These are phyloP conservation scores for Coriolopsis trogii DNA, from an alignment of 1,284 basidiomycete genomes.

Conservation along the genomic window DNA sequence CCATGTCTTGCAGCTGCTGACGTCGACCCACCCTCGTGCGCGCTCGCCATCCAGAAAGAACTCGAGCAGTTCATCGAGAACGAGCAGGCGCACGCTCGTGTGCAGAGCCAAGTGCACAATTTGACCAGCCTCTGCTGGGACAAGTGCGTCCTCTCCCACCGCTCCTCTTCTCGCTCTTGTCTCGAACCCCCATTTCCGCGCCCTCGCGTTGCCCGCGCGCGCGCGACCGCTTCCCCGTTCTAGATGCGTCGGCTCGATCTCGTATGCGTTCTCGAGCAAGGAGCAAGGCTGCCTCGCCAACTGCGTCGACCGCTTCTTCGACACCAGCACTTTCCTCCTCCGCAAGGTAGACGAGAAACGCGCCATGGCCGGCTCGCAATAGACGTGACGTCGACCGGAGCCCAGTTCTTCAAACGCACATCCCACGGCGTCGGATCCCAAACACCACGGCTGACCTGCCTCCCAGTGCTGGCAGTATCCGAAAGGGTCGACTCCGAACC, in stretches of 20 bases:
- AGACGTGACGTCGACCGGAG: constrained; percentile 1
- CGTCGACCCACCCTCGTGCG: not conserved
- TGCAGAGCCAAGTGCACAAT: constrained; percentile 72
- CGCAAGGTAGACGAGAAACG: constrained; percentile 74
- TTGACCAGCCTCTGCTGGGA: constrained; percentile 87
- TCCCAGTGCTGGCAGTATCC: not conserved
- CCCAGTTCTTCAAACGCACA: not conserved
- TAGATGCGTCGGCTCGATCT: constrained; percentile 27
- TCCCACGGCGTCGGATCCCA: not conserved
- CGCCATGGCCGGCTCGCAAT: constrained; percentile 26
- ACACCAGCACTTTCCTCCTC: constrained; percentile 89
- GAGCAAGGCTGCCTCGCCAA: constrained; percentile 89
- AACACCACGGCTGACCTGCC: too few species aligned
- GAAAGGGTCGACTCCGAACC: not conserved
- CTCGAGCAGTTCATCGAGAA: constrained; percentile 83
- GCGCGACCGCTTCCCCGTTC: constrained; percentile 4
- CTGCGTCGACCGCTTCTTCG: constrained; percentile 94
- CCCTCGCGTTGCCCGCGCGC: too few species aligned
- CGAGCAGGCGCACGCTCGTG: constrained; percentile 84
- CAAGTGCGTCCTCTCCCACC: constrained; percentile 63
- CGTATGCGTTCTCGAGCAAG: constrained; percentile 66
- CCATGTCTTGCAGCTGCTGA: not conserved
- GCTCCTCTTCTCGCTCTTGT: constrained; percentile 20
- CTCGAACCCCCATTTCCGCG: constrained; percentile 20
- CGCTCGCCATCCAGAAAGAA: constrained; percentile 66